Conservation (phyloP, 75 land plant species). For the Sequoia sempervirens region DNA sequence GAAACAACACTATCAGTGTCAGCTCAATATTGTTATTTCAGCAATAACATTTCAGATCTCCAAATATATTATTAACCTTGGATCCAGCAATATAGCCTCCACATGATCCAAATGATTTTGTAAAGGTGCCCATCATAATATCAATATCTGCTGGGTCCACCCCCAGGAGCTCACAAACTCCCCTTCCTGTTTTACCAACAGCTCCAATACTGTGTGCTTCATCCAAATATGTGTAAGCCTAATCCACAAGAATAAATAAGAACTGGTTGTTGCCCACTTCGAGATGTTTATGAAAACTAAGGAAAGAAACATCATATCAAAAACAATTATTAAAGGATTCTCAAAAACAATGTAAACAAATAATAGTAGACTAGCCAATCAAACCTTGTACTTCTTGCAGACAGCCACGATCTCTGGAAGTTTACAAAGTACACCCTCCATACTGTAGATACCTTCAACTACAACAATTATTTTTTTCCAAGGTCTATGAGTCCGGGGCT, state of each 20-base stretch:
- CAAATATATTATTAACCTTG: constrained; percentile 42
- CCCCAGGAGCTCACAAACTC: constrained; percentile 85
- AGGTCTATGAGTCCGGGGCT: constrained; percentile 91
- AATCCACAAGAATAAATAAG: constrained; percentile 8
- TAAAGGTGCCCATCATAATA: constrained; percentile 99
- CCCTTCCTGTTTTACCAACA: constrained; percentile 91
- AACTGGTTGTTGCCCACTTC: not conserved
- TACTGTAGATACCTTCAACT: constrained; percentile 95
- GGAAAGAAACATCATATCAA: not conserved
- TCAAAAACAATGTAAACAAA: not conserved
- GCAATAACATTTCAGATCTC: not conserved
- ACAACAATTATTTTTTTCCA: constrained; percentile 96
- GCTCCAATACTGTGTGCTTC: constrained; percentile 99
- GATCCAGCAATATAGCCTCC: constrained; percentile 98
- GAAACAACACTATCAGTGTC: not conserved
- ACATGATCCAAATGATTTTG: constrained; percentile 98
- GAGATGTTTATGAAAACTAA: not conserved
- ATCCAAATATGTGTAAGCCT: constrained; percentile 88
- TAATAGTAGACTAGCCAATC: constrained; percentile 2
- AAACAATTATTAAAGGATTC: not conserved
- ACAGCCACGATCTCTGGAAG: constrained; percentile 83
- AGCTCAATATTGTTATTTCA: not conserved
- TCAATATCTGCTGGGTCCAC: constrained; percentile 92
- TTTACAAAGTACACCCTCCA: constrained; percentile 95
- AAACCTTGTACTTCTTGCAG: constrained; percentile 92